Percentiles rank a stretch among this genome's conserved stretches.
phyloP scores from a whole-genome alignment of 2,329 filamentous ascomycete species.

The Penicillium polonicum region DNA sequence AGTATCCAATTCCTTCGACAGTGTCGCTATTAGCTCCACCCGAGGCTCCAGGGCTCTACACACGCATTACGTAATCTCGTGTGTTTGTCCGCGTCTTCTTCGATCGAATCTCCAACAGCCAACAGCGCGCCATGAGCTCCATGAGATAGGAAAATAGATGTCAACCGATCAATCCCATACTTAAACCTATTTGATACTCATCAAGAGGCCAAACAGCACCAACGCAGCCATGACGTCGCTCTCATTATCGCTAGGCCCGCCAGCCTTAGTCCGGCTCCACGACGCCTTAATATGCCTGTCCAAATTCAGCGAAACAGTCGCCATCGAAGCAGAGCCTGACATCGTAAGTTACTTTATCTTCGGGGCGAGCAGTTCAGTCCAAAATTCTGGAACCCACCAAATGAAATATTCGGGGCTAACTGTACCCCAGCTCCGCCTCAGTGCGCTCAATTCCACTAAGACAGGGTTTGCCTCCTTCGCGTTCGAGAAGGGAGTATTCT shows the following conservation, averaged over 20 bases:
- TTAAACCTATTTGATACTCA: too few species aligned
- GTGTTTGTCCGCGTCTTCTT: neutral
- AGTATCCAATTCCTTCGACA: too few species aligned
- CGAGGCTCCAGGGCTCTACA: too few species aligned
- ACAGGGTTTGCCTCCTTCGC: slow-evolving; percentile 63
- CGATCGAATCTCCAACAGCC: neutral
- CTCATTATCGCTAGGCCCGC: slow-evolving; percentile 56
- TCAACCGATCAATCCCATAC: neutral
- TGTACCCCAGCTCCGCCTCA: slow-evolving; percentile 54
- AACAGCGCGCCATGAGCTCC: neutral
- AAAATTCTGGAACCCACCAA: neutral
- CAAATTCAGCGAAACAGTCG: slow-evolving; percentile 64
- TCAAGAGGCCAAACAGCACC: neutral
- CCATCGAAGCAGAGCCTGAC: slow-evolving; percentile 60
- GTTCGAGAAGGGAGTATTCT: slow-evolving; percentile 56
- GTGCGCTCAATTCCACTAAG: slow-evolving; percentile 61
- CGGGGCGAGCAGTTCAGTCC: neutral
- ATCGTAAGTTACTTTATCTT: slow-evolving; percentile 43
- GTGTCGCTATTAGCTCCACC: neutral
- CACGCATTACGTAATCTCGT: neutral
- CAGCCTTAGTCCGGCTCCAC: slow-evolving; percentile 57
- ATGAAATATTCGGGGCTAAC: neutral
- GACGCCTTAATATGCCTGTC: slow-evolving; percentile 60
- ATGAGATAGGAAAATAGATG: neutral
- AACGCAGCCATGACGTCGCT: slow-evolving; percentile 35